Conservation (phyloP, 257 asterid genomes). For the Agastache rugosa region DNA sequence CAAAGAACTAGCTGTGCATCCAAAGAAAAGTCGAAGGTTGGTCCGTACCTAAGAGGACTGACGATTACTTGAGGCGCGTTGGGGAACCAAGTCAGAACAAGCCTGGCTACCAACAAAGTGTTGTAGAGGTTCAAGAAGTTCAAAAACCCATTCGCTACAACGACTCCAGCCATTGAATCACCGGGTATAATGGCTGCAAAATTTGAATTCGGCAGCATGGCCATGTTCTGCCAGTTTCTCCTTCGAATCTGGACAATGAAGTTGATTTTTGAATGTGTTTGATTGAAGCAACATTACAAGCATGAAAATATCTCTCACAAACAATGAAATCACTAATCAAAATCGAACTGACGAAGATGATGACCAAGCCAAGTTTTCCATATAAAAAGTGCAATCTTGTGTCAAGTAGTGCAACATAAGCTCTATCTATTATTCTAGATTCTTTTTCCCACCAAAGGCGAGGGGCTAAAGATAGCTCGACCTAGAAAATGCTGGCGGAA, state of each 20-base stretch:
- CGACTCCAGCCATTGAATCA: conserved; percentile 81
- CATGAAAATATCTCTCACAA: not conserved
- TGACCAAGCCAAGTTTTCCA: not conserved
- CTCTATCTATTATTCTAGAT: too few species aligned
- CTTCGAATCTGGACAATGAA: conserved; percentile 53
- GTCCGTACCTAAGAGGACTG: conserved; percentile 72
- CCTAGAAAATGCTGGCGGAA: too few species aligned
- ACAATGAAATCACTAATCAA: not conserved
- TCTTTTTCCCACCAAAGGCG: too few species aligned
- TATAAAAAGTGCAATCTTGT: too few species aligned
- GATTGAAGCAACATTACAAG: not conserved
- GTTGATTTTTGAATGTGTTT: not conserved
- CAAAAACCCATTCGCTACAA: conserved; percentile 72
- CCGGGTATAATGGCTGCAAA: conserved; percentile 92
- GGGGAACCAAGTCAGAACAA: conserved; percentile 95
- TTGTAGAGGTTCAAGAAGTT: conserved; percentile 87
- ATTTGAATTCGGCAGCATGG: conserved; percentile 43
- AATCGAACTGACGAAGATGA: not conserved
- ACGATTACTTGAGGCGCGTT: conserved; percentile 86
- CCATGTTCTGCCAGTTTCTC: conserved; percentile 44
- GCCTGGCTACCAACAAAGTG: conserved; percentile 74
- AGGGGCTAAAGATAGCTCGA: too few species aligned
- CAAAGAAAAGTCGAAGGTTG: not conserved
- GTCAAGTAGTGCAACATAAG: too few species aligned
- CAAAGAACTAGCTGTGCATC: not conserved